Evolutionary conservation across 352 stramenopile species (phyloP), one percentile per base, ranked within the genome.

Genomic region (Globisporangium cederbergense): DNA sequence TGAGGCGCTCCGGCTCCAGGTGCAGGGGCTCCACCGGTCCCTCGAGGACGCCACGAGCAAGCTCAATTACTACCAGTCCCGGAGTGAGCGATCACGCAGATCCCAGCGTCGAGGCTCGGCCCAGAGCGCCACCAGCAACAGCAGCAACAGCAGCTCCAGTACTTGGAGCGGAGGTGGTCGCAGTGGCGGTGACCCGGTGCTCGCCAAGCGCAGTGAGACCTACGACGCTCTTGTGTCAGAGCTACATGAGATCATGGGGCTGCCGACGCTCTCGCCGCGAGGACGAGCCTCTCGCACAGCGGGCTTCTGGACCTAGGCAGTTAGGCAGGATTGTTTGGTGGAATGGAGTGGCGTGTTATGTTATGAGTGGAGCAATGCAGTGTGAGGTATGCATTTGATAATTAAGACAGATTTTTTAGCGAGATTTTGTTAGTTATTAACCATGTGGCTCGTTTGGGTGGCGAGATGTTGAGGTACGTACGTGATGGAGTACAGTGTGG

Each of bases 191-290:
- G 79, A 92, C 42, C 70, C 78, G 0, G 62, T 75, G n/a, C 40
- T 77, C 3, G 42, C 43, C 5, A 65, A 72, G 28, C 78, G 83
- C 11, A 70, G 78, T 5, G 61, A 64, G 32, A 76, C 65, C 3
- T 88, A 88, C 58, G 61, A 78, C 16, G 62, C 78, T 25, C 69
- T 92, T 2, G 74, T 92, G 52, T 71, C 76, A 10, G 83, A 92
- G 67, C 68, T 92, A 49, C 83, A 89, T 51, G 83, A 90, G 55
- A 78, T 92, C 66, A 92, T 92, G 81, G 83, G 83, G 2, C 60
- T 91, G 50, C 76, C 81, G 40, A 50, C 58, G 13, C 58, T 65
- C 38, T 49, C 63, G 30, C 56, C 57, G 4, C 51, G 52, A 38
- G 49, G 22, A 57, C 49, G 25, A 38, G 20, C 38, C 11, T 13